These are phyloP conservation scores for Grosmannia serpens DNA, from an alignment of 2,329 filamentous ascomycete species.

Conservation along the genomic window DNA sequence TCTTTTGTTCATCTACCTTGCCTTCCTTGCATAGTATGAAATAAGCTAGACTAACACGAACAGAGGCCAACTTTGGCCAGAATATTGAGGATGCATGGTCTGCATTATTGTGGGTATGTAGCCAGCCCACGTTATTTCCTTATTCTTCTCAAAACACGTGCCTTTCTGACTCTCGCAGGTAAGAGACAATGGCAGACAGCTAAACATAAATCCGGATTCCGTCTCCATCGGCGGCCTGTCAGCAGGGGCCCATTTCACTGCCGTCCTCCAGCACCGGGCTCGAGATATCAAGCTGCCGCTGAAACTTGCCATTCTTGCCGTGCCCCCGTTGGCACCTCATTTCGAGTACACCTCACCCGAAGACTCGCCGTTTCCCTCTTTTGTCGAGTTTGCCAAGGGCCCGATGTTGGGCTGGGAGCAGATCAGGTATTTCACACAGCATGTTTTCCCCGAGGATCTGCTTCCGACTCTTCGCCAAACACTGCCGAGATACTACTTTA, in stretches of 20 bases:
- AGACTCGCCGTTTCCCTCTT: constrained; percentile 20
- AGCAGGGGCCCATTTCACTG: constrained; percentile 32
- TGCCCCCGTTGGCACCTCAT: constrained; percentile 17
- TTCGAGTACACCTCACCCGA: constrained; percentile 20
- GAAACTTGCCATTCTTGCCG: constrained; percentile 22
- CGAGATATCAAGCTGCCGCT: constrained; percentile 25
- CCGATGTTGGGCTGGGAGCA: constrained; percentile 34
- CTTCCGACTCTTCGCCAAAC: background rate
- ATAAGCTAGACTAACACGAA: too few species aligned
- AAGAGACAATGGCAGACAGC: constrained; percentile 14
- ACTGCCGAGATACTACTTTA: background rate
- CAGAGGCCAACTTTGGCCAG: constrained; percentile 11
- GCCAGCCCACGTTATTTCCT: background rate
- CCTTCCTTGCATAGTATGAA: background rate
- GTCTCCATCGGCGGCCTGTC: constrained; percentile 27
- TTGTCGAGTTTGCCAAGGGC: constrained; percentile 15
- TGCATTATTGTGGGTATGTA: constrained; percentile 22
- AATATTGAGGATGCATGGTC: constrained; percentile 26
- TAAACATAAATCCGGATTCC: constrained; percentile 22
- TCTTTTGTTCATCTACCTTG: background rate
- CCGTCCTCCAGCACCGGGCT: constrained; percentile 25
- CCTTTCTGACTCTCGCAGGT: constrained; percentile 10
- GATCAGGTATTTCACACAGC: constrained; percentile 22
- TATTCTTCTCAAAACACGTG: background rate
- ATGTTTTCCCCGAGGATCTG: background rate